phyloP scores from a whole-genome alignment of 2,329 filamentous ascomycete species.

The Diaporthe citriasiana region DNA sequence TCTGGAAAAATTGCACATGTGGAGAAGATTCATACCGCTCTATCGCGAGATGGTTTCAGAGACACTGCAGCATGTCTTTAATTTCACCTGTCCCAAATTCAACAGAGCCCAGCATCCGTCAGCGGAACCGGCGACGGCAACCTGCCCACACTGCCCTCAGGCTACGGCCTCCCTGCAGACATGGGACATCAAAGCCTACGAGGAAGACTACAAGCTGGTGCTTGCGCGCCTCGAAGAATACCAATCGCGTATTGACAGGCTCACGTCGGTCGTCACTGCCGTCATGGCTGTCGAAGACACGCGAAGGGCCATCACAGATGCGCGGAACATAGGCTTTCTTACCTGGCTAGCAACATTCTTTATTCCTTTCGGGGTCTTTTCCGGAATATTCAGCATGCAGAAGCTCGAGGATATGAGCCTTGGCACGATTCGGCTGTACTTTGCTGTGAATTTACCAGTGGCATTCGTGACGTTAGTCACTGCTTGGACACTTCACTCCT shows the following conservation, averaged over 20 bases:
- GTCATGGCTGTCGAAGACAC: not conserved
- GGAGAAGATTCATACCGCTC: not conserved
- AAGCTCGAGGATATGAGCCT: not conserved
- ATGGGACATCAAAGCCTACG: not conserved
- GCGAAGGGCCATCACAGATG: not conserved
- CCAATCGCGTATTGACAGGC: not conserved
- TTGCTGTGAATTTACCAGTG: not conserved
- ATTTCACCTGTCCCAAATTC: not conserved
- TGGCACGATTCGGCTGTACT: not conserved
- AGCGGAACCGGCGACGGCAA: not conserved
- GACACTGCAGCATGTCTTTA: not conserved
- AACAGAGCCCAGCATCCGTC: not conserved
- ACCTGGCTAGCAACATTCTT: constrained; percentile 6
- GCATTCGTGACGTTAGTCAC: not conserved
- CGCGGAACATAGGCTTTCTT: not conserved
- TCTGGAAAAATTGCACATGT: not conserved
- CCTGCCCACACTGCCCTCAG: not conserved
- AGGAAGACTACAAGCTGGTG: not conserved
- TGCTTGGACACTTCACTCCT: not conserved
- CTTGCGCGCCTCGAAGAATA: not conserved
- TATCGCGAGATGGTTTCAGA: not conserved
- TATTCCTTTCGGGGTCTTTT: not conserved
- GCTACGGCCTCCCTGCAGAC: not conserved
- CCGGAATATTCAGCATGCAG: constrained; percentile 2
- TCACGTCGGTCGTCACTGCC: not conserved